Base-by-base conservation (phyloP, 2,329 filamentous ascomycete genomes). In the Fusarium sp. region DNA sequence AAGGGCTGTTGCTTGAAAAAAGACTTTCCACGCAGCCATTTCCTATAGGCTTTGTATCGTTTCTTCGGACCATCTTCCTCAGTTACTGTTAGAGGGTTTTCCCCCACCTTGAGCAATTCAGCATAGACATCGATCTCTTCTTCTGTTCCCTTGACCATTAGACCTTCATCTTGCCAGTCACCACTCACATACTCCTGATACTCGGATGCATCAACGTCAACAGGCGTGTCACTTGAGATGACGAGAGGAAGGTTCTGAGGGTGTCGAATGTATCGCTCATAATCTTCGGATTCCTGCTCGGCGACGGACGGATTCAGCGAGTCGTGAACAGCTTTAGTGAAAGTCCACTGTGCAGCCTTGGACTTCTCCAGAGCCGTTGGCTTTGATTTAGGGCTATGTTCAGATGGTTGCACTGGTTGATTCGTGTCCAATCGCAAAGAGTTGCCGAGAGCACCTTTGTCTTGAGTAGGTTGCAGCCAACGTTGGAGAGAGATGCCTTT, bases 21-120 rank as follows among this genome's bases (percentile, higher is more conserved):
- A 74, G 93, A 97, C 83, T 98, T 98, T 20, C 95, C 95, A 66
- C 90, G 88, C 76, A 99, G 84, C 95, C 96, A 99, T 81, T 98
- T 97, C 75, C 91, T 84, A 80, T 99, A 99, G 12, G 94, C 93
- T 81, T 97, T 98, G 80, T 99, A 99, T 72, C 96, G 86, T 85
- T 98, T 98, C 86, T 97, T 98, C 39, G 87, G 86, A 44, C 90
- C 86, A 78, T 98, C 96, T 75, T 97, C 94, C 43, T 94, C 91
- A 2, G 90, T 91, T 16, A 98, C 95, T 4, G 93, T 97, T 53
- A 99, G 82, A 20, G 93, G 93, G 74, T 97, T 93, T 64, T 96
- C 92, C 7, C 88, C 89, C 15, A 96, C 88, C 42, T 86, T 88
- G 57, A 98, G 79, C 75, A 96, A 91, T 66, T 96, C 92, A 29